Base-by-base conservation (phyloP, 345 rosid species). In the Salix exigua region DNA sequence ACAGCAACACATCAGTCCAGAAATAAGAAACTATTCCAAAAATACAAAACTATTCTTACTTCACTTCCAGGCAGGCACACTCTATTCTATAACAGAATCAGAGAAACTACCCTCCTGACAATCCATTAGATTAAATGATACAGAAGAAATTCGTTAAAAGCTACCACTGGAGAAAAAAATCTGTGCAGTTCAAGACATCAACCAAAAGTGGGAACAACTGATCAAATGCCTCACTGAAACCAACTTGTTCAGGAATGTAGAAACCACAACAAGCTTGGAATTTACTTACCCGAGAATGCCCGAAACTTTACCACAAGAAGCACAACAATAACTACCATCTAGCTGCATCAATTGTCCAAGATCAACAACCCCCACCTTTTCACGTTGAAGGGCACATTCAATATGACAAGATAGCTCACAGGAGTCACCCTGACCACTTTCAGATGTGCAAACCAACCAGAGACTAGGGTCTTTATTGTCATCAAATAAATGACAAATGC, bases 291-390 rank as follows among this genome's bases (percentile, higher is more conserved):
- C 89, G 25, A 96, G 91, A 81, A 96, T 89, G 63, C 92, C 92
- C 19, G 98, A 92, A 73, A 94, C 97, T 91, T 94, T 96, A 80
- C 98, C 99, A 63, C 99, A 96, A 12, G 97, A 88, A 76, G 93
- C 95, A 82, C 99, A 96, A 66, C 98, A 94, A 75, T 92, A 92
- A 79, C 96, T 89, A 42, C 93, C 93, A 83, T 91, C 96, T 72
- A 91, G 87, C 86, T 88, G 93, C 96, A 91, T 91, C 85, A 91
- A 71, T 78, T 91, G 96, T 69, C 96, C 96, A 74, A 87, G 88
- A 86, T 91, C 87, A 51, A 89, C 88, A 66, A 91, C 97, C 51
- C 99, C 99, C 33, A 89, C 97, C 83, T 96, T 94, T 77, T 89
- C 83, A 21, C 77, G 87, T 78, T 86, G 90, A 78, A 96, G 92